phyloP scores from a whole-genome alignment of 140 eudicot genomes.

The Senecio squalidus region DNA sequence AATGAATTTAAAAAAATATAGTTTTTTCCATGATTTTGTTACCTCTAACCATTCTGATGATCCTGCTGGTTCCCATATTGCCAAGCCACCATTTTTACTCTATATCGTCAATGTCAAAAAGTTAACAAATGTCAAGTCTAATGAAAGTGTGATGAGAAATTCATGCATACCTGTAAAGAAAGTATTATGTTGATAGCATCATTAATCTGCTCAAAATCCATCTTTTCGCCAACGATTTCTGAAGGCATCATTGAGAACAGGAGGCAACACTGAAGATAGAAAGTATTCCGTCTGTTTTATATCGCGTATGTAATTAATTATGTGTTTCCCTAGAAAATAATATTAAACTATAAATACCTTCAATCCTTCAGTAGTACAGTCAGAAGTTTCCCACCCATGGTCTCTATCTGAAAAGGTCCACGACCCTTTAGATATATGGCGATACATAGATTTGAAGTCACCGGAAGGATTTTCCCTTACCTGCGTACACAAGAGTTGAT shows the following conservation, averaged over 20 bases:
- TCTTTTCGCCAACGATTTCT: slow-evolving; percentile 69
- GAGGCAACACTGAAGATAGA: slow-evolving; percentile 57
- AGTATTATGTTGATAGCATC: slow-evolving; percentile 74
- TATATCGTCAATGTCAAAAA: slow-evolving; percentile 17
- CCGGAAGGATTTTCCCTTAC: slow-evolving; percentile 73
- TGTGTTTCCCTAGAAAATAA: neutral
- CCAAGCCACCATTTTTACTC: slow-evolving; percentile 86
- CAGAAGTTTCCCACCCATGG: slow-evolving; percentile 86
- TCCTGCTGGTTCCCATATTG: slow-evolving; percentile 92
- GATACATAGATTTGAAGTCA: slow-evolving; percentile 63
- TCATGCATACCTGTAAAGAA: slow-evolving; percentile 58
- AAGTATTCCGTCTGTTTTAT: neutral
- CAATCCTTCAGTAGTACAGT: slow-evolving; percentile 80
- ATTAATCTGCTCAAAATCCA: slow-evolving; percentile 48
- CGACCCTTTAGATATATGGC: slow-evolving; percentile 75
- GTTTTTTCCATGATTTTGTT: slow-evolving; percentile 5
- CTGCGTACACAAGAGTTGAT: slow-evolving; percentile 28
- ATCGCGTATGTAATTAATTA: neutral
- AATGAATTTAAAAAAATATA: neutral
- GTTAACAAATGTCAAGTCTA: neutral
- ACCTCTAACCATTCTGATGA: slow-evolving; percentile 85
- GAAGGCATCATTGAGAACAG: slow-evolving; percentile 74
- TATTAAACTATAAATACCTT: slow-evolving; percentile 35
- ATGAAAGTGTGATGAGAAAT: neutral
- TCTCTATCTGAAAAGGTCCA: slow-evolving; percentile 94